These are phyloP conservation scores for Aspergillus funiculosus DNA, from an alignment of 495 filamentous ascomycete species.

Conservation along the genomic window DNA sequence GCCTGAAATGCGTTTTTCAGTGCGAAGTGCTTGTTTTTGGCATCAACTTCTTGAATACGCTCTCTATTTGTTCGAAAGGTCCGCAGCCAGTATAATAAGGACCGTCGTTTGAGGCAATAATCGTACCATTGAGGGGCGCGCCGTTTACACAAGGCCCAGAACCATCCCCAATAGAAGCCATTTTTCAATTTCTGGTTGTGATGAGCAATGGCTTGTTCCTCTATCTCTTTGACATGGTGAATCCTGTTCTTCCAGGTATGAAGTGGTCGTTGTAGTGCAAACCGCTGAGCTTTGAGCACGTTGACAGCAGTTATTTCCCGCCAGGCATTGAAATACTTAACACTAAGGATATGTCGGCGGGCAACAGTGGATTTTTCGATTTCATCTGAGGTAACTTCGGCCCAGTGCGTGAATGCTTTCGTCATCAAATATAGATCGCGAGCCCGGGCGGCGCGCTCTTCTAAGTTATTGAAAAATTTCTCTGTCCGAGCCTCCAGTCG, in stretches of 20 bases:
- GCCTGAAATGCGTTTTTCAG: slow-evolving; percentile 27
- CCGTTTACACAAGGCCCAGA: slow-evolving; percentile 48
- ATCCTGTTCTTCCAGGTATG: slow-evolving; percentile 48
- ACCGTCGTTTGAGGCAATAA: slow-evolving; percentile 41
- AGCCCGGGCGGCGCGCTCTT: slow-evolving; percentile 55
- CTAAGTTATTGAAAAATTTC: slow-evolving; percentile 56
- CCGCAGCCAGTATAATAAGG: slow-evolving; percentile 43
- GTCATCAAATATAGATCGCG: slow-evolving; percentile 61
- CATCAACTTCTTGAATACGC: slow-evolving; percentile 36
- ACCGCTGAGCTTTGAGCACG: slow-evolving; percentile 59
- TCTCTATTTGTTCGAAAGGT: slow-evolving; percentile 40
- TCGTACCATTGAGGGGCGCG: slow-evolving; percentile 51
- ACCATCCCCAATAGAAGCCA: slow-evolving; percentile 51
- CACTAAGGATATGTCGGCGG: slow-evolving; percentile 60
- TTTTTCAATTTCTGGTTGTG: slow-evolving; percentile 41
- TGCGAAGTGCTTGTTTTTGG: slow-evolving; percentile 23
- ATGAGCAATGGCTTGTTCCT: slow-evolving; percentile 37
- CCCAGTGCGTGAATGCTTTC: slow-evolving; percentile 73
- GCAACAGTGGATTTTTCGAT: slow-evolving; percentile 53
- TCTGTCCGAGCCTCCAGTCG: slow-evolving; percentile 48
- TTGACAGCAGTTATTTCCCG: slow-evolving; percentile 66
- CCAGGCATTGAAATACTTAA: slow-evolving; percentile 75
- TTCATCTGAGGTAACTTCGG: slow-evolving; percentile 54
- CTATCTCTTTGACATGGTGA: slow-evolving; percentile 26
- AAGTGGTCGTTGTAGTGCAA: slow-evolving; percentile 53